Percentiles rank a stretch among this genome's conserved stretches.
Conservation (phyloP, 163 green algal species). For the Coccomyxa subellipsoidea region DNA sequence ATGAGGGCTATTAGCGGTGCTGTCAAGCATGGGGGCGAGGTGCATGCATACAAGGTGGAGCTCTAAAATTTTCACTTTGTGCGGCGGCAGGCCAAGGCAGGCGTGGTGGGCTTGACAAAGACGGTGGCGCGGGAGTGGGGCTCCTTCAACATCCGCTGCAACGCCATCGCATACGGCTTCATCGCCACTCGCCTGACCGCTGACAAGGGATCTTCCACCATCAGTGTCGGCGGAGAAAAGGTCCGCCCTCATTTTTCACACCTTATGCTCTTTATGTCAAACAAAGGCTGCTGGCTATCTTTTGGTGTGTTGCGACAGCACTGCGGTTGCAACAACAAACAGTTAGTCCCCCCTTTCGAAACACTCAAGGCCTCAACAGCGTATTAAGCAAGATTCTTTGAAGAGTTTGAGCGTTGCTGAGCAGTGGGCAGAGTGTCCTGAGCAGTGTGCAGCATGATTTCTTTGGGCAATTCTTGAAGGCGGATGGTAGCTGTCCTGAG, state of each 20-base stretch:
- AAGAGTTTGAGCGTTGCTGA: too few relatives aligned
- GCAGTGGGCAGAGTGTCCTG: too few relatives aligned
- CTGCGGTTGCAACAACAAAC: not conserved
- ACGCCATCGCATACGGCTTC: conserved; percentile 74
- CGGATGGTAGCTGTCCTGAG: too few relatives aligned
- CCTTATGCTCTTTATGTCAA: too few relatives aligned
- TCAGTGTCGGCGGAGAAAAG: conserved; percentile 29
- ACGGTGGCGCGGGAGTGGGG: conserved; percentile 82
- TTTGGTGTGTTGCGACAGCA: not conserved
- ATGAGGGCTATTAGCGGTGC: too few relatives aligned
- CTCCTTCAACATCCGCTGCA: conserved; percentile 79
- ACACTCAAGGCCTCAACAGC: too few relatives aligned
- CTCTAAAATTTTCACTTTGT: not conserved
- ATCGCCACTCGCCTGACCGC: conserved; percentile 78
- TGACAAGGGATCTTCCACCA: conserved; percentile 31
- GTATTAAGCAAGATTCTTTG: too few relatives aligned
- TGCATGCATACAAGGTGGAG: not conserved
- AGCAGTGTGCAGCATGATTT: too few relatives aligned
- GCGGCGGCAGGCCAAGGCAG: conserved; percentile 60
- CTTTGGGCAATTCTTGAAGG: too few relatives aligned
- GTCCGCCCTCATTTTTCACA: not conserved
- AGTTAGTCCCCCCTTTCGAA: not conserved
- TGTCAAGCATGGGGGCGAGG: too few relatives aligned
- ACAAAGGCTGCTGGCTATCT: not conserved
- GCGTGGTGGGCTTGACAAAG: conserved; percentile 81